Percentiles rank a stretch among this genome's conserved stretches.
phyloP scores from a whole-genome alignment of 1,139 yeast species.

The Hyphopichia khmerensis region DNA sequence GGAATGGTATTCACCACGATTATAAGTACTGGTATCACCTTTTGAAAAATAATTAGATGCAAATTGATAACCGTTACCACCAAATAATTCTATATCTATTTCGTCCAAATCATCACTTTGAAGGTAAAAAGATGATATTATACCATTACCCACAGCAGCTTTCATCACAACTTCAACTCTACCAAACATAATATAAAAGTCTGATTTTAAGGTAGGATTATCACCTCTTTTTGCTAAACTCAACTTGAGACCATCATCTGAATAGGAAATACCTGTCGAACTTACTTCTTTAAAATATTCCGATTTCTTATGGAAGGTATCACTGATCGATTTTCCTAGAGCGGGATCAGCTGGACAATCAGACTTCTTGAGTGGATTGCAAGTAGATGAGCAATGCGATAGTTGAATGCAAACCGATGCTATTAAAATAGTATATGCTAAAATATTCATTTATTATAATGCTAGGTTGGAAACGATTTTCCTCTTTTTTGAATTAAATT shows the following conservation, averaged over 20 bases:
- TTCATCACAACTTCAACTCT: slow-evolving; percentile 68
- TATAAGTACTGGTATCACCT: slow-evolving; percentile 74
- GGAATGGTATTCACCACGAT: slow-evolving; percentile 71
- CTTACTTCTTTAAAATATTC: slow-evolving; percentile 33
- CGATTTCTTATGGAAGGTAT: slow-evolving; percentile 46
- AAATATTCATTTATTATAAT: background rate
- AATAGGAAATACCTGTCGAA: slow-evolving; percentile 23
- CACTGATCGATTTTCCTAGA: slow-evolving; percentile 52
- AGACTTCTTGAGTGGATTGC: slow-evolving; percentile 33
- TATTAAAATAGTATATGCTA: background rate
- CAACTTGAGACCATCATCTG: slow-evolving; percentile 53
- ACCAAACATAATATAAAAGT: slow-evolving; percentile 86
- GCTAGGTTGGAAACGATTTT: no score
- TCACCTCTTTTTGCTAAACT: slow-evolving; percentile 62
- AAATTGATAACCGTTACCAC: slow-evolving; percentile 68
- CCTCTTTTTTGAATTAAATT: no score
- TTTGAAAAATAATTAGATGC: slow-evolving; percentile 83
- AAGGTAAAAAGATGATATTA: slow-evolving; percentile 75
- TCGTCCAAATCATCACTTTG: slow-evolving; percentile 88
- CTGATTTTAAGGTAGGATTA: slow-evolving; percentile 72
- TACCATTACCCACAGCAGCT: slow-evolving; percentile 75
- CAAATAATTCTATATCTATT: slow-evolving; percentile 82
- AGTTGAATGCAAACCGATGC: background rate
- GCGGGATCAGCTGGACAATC: slow-evolving; percentile 50
- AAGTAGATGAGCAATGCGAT: slow-evolving; percentile 10